These are phyloP conservation scores for Termitomyces sp. DNA, from an alignment of 768 basidiomycete genomes.

Conservation along the genomic window DNA sequence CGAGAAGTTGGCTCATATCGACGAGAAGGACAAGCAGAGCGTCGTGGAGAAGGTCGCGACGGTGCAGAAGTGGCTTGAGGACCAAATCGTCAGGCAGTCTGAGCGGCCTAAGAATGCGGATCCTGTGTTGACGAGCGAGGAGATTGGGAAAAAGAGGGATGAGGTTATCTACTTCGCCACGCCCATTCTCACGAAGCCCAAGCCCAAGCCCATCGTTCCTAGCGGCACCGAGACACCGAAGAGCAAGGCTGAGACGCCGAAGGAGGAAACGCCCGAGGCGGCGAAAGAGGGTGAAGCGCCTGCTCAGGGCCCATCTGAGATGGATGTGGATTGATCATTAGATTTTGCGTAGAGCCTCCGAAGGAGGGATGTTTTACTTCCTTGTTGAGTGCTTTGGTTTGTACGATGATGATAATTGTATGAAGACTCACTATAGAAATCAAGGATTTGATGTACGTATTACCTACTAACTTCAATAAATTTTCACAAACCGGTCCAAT, in stretches of 20 bases:
- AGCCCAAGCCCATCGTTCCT: conserved; percentile 79
- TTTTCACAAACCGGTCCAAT: no score
- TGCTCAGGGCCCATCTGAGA: conserved; percentile 56
- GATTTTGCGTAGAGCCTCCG: conserved; percentile 15
- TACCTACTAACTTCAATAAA: background rate
- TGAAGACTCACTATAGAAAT: conserved; percentile 16
- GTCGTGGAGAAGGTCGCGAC: conserved; percentile 90
- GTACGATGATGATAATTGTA: conserved; percentile 15
- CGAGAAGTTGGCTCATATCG: conserved; percentile 88
- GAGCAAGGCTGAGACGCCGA: conserved; percentile 55
- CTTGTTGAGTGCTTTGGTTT: conserved; percentile 1
- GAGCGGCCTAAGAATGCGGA: conserved; percentile 90
- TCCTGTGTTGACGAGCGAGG: conserved; percentile 74
- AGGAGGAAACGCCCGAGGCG: conserved; percentile 32
- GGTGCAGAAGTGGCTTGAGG: conserved; percentile 93
- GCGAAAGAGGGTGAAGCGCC: conserved; percentile 25
- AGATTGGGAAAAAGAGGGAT: conserved; percentile 89
- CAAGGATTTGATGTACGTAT: conserved; percentile 12
- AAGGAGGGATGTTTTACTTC: background rate
- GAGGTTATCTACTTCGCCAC: conserved; percentile 88
- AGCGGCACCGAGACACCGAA: conserved; percentile 71
- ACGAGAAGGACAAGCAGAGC: conserved; percentile 79
- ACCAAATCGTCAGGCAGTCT: conserved; percentile 81
- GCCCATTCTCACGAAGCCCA: conserved; percentile 88
- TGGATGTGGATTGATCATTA: conserved; percentile 72